Evolutionary conservation across 345 rosid species (phyloP).

Genomic region (Salix koriyanagi): DNA sequence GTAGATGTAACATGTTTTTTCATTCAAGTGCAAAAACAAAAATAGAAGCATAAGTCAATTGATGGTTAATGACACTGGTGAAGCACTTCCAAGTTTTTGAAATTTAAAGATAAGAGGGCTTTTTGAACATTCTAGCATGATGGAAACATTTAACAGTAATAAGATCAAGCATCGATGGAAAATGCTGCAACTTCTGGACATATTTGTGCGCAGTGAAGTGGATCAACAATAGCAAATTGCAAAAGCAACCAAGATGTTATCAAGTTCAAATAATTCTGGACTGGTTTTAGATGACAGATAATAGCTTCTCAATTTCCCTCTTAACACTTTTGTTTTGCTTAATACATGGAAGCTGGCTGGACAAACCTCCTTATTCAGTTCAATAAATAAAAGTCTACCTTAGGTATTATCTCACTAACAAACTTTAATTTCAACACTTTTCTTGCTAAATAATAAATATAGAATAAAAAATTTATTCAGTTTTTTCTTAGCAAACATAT

Average conservation of each 20-base stretch:
- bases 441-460: background rate
- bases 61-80: background rate
- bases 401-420: background rate
- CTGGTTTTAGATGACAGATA: background rate
- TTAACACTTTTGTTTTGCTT: background rate
- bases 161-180: background rate
- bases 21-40: background rate
- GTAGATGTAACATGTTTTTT: background rate
- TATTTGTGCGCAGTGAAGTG: background rate
- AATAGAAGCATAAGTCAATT: background rate
- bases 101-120: background rate
- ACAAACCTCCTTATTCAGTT: background rate
- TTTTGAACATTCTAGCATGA: background rate
- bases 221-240: background rate
- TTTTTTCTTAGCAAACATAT: background rate
- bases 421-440: background rate
- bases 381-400: background rate
- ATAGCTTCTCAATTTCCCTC: background rate
- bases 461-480: background rate
- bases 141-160: background rate
- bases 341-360: background rate
- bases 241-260: background rate
- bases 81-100: background rate
- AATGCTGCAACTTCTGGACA: background rate
- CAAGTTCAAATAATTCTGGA: background rate